Evolutionary conservation across 257 asterid genomes (phyloP), one percentile per base, ranked within the genome.

Genomic region (Solanum dulcamara): DNA sequence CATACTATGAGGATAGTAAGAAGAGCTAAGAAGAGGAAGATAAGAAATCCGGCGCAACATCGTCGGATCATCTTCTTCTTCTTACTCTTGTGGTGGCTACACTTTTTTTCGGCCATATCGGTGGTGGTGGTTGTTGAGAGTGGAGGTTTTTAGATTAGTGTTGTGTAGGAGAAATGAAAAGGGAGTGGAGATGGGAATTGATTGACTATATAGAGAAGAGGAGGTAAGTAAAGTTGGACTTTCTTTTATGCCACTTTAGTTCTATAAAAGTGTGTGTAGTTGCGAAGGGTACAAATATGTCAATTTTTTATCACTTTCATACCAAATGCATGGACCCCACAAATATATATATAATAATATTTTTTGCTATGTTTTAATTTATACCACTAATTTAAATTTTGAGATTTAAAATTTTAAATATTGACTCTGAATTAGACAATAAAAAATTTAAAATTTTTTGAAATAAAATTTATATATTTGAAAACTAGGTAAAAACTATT

Each of bases 1-100:
- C 98, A 95, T 1, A 87, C 55, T 24, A 95, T 17, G 85, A 97
- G 97, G 90, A 94, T 6, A 4, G 86, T 6, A 11, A 95, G 2
- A 6, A 95, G 93, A 87, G 90, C 2, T 81, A 95, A 57, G 94
- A 96, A 90, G 86, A 1, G 1, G 81, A 90, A 1, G 88, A 92
- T 40, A 1, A 93, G 90, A 2, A 92, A 24, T 0, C 86, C 84
- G 85, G 87, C 94, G 84, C 88, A 91, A 53, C 86, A 82, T 0
- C 88, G 91, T 15, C 79, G 81, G 85, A 89, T 2, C 6, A 57
- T 0, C 85, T 44, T 92, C 46, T 84, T 87, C 67, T 87, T 86
- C 90, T 42, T 88, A 85, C 26, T 35, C 11, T 91, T 88, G 93
- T 97, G 99, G 92, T 92, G 97, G 93, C 84, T 87, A 94, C 97